These are phyloP conservation scores for Saccharomycopsis phalli DNA, from an alignment of 1,139 yeast species.

Conservation along the genomic window DNA sequence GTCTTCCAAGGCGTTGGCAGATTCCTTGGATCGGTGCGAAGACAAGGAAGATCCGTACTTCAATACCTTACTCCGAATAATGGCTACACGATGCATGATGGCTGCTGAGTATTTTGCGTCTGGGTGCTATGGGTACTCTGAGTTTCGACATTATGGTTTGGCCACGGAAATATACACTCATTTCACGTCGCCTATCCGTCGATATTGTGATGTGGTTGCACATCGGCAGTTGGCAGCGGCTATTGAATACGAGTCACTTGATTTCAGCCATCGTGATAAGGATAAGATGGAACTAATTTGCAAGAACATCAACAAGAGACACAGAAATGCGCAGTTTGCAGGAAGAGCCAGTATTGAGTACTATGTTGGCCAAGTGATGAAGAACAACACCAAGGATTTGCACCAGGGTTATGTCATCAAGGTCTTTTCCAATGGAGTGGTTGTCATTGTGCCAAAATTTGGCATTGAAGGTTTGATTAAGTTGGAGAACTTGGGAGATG, in stretches of 20 bases:
- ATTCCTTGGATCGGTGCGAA: conserved; percentile 79
- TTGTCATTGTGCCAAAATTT: conserved; percentile 90
- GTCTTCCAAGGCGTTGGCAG: conserved; percentile 87
- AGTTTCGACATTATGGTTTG: conserved; percentile 91
- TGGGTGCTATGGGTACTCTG: conserved; percentile 90
- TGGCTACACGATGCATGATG: conserved; percentile 99
- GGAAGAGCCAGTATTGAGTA: conserved; percentile 97
- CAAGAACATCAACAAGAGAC: conserved; percentile 84
- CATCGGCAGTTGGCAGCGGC: conserved; percentile 98
- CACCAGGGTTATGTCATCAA: conserved; percentile 85
- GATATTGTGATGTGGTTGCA: conserved; percentile 96
- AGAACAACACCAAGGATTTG: conserved; percentile 52
- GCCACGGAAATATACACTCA: conserved; percentile 98
- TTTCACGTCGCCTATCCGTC: conserved; percentile 96
- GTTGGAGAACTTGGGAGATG: conserved; percentile 56
- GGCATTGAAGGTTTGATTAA: conserved; percentile 94
- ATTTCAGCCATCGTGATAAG: conserved; percentile 78
- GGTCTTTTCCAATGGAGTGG: conserved; percentile 91
- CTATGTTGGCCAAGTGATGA: conserved; percentile 96
- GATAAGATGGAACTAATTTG: conserved; percentile 84
- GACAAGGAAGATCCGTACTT: conserved; percentile 83
- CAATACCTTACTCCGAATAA: conserved; percentile 86
- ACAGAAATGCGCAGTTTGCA: conserved; percentile 97
- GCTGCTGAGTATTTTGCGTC: conserved; percentile 97
- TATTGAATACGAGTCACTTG: conserved; percentile 82